These are phyloP conservation scores for Lachnellula hyalina DNA, from an alignment of 2,329 filamentous ascomycete genomes.

Conservation along the genomic window DNA sequence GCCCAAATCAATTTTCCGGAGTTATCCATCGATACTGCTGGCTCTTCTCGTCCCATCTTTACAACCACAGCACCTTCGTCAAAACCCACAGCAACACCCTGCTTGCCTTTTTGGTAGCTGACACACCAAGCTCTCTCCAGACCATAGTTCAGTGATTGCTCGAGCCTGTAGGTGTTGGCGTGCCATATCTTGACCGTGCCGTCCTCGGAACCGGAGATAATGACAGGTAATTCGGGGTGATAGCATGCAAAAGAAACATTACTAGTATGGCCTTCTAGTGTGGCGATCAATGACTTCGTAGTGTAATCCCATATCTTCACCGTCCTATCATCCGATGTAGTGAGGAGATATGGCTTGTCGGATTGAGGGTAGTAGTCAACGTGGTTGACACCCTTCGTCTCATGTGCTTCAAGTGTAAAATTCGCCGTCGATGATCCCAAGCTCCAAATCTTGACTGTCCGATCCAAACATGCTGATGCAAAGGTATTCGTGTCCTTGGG, in stretches of 20 bases:
- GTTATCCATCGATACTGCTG: conserved; percentile 93
- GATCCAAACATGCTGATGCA: conserved; percentile 89
- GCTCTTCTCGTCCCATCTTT: conserved; percentile 95
- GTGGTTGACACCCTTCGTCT: conserved; percentile 96
- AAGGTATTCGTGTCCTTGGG: conserved; percentile 94
- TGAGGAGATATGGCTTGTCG: conserved; percentile 82
- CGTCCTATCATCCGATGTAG: conserved; percentile 91
- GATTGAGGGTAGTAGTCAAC: conserved; percentile 82
- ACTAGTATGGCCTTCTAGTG: conserved; percentile 92
- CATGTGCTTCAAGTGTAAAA: conserved; percentile 94
- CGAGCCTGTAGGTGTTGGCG: conserved; percentile 91
- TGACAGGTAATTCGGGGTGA: conserved; percentile 92
- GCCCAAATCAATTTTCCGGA: conserved; percentile 97
- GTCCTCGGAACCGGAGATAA: conserved; percentile 96
- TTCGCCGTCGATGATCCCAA: conserved; percentile 90
- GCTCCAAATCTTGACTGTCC: conserved; percentile 98
- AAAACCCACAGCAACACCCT: conserved; percentile 92
- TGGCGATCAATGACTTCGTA: conserved; percentile 94
- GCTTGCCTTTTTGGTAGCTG: conserved; percentile 88
- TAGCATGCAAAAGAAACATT: conserved; percentile 99
- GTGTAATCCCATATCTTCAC: conserved; percentile 99
- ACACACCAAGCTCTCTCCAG: conserved; percentile 97
- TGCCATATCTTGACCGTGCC: conserved; percentile 98
- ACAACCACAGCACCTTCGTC: conserved; percentile 97
- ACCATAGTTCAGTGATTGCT: conserved; percentile 94